These are phyloP conservation scores for Bocquillonia castaneifolia DNA, from an alignment of 441 rosid genomes.

Conservation along the genomic window DNA sequence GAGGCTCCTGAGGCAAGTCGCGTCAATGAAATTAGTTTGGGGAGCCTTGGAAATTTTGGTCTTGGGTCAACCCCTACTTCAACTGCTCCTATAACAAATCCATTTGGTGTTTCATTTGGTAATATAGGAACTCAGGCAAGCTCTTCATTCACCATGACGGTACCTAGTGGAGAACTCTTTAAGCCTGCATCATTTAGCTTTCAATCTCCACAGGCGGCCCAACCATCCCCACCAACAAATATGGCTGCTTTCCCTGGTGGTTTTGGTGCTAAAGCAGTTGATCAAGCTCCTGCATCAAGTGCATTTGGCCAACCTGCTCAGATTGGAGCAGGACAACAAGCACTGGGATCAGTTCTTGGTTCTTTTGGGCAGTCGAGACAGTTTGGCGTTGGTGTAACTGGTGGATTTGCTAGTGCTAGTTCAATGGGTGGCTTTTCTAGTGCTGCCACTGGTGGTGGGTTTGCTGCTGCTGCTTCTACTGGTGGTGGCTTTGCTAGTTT, in stretches of 20 bases:
- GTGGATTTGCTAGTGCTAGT: slow-evolving; percentile 38
- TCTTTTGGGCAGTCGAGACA: slow-evolving; percentile 94
- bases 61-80: slow-evolving; percentile 41
- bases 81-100: slow-evolving; percentile 53
- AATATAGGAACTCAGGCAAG: slow-evolving; percentile 42
- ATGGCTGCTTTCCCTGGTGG: slow-evolving; percentile 53
- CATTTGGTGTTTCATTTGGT: slow-evolving; percentile 71
- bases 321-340: slow-evolving; percentile 78
- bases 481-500: slow-evolving; percentile 62
- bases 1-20: slow-evolving; percentile 71
- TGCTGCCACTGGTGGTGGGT: slow-evolving; percentile 29
- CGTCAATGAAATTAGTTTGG: slow-evolving; percentile 57
- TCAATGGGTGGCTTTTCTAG: slow-evolving; percentile 27
- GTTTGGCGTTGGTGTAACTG: slow-evolving; percentile 59
- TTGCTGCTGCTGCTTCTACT: slow-evolving; percentile 19
- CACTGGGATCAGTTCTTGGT: slow-evolving; percentile 90
- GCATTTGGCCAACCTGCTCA: slow-evolving; percentile 84
- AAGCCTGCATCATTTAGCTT: slow-evolving; percentile 85
- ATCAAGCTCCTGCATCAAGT: slow-evolving; percentile 48
- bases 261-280: slow-evolving; percentile 44
- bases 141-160: slow-evolving; percentile 49
- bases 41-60: slow-evolving; percentile 59
- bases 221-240: slow-evolving; percentile 47
- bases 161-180: slow-evolving; percentile 77
- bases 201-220: slow-evolving; percentile 55